Conservation (phyloP, 441 rosid genomes). For the Gossypium gossypioides region DNA sequence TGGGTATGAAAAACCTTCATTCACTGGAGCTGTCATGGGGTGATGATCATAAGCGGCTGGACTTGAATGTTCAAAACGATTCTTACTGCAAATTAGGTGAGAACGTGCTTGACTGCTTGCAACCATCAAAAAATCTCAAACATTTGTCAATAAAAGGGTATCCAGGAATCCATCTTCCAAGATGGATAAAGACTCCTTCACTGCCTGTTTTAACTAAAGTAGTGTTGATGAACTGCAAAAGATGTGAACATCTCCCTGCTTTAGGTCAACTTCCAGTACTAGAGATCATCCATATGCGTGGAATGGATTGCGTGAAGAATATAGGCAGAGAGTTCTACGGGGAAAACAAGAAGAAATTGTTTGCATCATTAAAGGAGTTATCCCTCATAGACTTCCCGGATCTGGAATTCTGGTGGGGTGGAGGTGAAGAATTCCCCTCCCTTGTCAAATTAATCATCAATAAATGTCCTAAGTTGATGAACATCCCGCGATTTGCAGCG, state of each 20-base stretch:
- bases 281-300: conserved; percentile 9
- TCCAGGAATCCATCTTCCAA: conserved; percentile 7
- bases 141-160: conserved; percentile 7
- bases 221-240: conserved; percentile 5
- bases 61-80: not conserved
- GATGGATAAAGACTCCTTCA: not conserved
- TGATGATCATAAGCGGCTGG: not conserved
- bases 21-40: conserved; percentile 14
- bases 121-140: conserved; percentile 10
- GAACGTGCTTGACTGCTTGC: not conserved
- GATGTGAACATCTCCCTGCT: conserved; percentile 8
- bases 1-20: conserved; percentile 6
- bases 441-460: conserved; percentile 13
- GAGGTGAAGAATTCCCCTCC: conserved; percentile 10
- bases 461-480: conserved; percentile 14
- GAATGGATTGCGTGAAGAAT: conserved; percentile 12
- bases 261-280: conserved; percentile 17
- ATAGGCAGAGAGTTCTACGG: conserved; percentile 17
- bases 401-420: conserved; percentile 17
- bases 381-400: conserved; percentile 13
- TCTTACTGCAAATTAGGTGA: not conserved
- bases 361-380: conserved; percentile 16
- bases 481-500: conserved; percentile 9
- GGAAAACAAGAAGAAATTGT: not conserved
- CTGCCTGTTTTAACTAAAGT: conserved; percentile 8